Conservation (phyloP, 1,284 basidiomycete genomes). For the Sphagnurus paluster region DNA sequence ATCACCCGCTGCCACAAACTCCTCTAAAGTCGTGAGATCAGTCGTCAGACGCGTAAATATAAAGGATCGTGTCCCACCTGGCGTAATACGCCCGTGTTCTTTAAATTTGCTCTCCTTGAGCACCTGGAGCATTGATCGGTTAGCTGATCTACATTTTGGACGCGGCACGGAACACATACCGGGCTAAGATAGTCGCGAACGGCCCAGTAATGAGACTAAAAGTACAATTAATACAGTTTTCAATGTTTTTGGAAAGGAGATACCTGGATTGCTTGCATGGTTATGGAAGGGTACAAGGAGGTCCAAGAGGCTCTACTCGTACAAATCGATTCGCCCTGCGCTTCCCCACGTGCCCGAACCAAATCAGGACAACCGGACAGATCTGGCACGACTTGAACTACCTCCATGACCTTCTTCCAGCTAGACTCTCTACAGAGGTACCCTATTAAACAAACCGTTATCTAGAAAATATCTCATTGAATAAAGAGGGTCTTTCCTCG, state of each 20-base stretch:
- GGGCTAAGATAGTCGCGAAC: constrained; percentile 97
- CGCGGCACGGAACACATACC: constrained; percentile 46
- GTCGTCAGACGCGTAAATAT: constrained; percentile 9
- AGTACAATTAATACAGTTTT: constrained; percentile 10
- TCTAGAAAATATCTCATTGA: no score
- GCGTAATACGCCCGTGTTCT: constrained; percentile 95
- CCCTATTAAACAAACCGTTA: no score
- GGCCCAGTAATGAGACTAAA: constrained; percentile 82
- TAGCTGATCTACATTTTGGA: constrained; percentile 28
- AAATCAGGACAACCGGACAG: constrained; percentile 2
- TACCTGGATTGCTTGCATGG: constrained; percentile 76
- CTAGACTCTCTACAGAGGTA: no score
- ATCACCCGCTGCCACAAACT: constrained; percentile 94
- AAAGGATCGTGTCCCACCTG: constrained; percentile 59
- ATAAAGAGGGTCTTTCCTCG: no score
- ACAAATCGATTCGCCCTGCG: constrained; percentile 22
- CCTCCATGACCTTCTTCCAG: no score
- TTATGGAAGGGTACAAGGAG: constrained; percentile 21
- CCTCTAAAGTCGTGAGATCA: constrained; percentile 58
- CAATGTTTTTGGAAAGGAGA: constrained; percentile 15
- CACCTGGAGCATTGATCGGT: constrained; percentile 58
- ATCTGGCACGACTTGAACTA: no score
- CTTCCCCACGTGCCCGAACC: constrained; percentile 17
- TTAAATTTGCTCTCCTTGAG: constrained; percentile 99
- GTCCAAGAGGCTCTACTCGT: constrained; percentile 6